Conservation (phyloP, 2,329 filamentous ascomycete genomes). For the Microcyclospora pomicola region DNA sequence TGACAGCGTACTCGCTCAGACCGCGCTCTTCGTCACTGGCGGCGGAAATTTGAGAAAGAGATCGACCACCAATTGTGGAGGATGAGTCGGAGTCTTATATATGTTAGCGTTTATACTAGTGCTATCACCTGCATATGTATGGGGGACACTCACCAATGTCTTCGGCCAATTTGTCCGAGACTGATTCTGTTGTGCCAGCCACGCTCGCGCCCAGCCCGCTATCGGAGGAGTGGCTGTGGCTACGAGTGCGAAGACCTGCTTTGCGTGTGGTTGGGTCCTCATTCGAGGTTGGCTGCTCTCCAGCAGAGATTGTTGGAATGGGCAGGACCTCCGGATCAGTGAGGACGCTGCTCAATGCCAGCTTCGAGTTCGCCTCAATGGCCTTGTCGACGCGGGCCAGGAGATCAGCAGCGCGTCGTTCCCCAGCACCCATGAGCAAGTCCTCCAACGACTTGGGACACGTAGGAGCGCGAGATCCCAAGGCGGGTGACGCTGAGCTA, state of each 20-base stretch:
- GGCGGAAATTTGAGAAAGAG: constrained; percentile 26
- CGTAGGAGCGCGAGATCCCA: constrained; percentile 35
- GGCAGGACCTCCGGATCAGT: constrained; percentile 36
- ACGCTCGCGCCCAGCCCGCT: constrained; percentile 80
- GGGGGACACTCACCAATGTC: constrained; percentile 11
- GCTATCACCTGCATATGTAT: too few species aligned
- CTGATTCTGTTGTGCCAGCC: constrained; percentile 21
- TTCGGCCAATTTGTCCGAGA: constrained; percentile 12
- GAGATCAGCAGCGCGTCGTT: constrained; percentile 31
- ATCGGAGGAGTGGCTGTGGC: constrained; percentile 61
- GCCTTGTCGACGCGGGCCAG: constrained; percentile 33
- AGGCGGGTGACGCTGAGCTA: constrained; percentile 19
- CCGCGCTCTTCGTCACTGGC: constrained; percentile 30
- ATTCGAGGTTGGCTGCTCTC: constrained; percentile 17
- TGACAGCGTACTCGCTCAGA: constrained; percentile 55
- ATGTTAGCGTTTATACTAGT: too few species aligned
- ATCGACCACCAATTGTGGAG: constrained; percentile 20
- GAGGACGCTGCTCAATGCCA: constrained; percentile 26
- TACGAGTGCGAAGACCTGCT: constrained; percentile 18
- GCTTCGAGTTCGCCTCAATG: constrained; percentile 22
- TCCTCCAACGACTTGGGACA: constrained; percentile 35
- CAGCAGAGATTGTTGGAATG: constrained; percentile 31
- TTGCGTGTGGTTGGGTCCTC: constrained; percentile 5
- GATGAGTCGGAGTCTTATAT: background rate
- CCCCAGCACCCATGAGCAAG: constrained; percentile 31